Evolutionary conservation across 1,139 yeast species (phyloP).

Genomic region (Diutina ranongensis): DNA sequence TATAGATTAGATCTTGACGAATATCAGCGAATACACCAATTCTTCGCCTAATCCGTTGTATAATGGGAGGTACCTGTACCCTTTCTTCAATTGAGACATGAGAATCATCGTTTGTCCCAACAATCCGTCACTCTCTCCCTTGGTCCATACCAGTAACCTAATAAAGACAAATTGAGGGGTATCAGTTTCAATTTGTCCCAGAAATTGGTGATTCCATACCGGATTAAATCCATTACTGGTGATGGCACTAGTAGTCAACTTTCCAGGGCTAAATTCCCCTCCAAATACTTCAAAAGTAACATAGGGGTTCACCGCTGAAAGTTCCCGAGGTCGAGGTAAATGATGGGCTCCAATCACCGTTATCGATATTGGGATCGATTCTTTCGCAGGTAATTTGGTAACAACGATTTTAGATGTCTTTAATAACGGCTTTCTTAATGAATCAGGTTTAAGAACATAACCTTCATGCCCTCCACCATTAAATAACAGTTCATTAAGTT

Average conservation of each 20-base stretch:
- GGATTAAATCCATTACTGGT: slow-evolving; percentile 77
- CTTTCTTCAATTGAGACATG: slow-evolving; percentile 48
- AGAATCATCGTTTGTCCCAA: slow-evolving; percentile 31
- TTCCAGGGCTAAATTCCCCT: slow-evolving; percentile 12
- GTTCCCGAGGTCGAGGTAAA: slow-evolving; percentile 50
- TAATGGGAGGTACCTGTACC: slow-evolving; percentile 72
- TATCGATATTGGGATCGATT: slow-evolving; percentile 18
- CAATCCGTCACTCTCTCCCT: slow-evolving; percentile 13
- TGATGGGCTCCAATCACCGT: slow-evolving; percentile 76
- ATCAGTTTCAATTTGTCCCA: slow-evolving; percentile 30
- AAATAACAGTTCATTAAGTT: slow-evolving; percentile 80
- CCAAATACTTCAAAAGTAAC: slow-evolving; percentile 49
- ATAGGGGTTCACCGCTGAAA: slow-evolving; percentile 41
- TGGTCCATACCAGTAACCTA: slow-evolving; percentile 20
- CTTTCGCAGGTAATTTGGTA: not conserved
- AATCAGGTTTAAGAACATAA: slow-evolving; percentile 62
- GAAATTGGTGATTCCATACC: slow-evolving; percentile 51
- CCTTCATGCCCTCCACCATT: slow-evolving; percentile 49
- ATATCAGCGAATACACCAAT: slow-evolving; percentile 65
- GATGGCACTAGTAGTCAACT: slow-evolving; percentile 25
- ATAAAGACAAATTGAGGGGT: slow-evolving; percentile 23
- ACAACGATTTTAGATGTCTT: slow-evolving; percentile 11
- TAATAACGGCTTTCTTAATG: slow-evolving; percentile 24
- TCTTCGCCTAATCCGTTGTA: slow-evolving; percentile 74
- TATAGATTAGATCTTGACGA: slow-evolving; percentile 34